phyloP scores from a whole-genome alignment of 306 rosid species.

The peach (Prunus persica) region Prunus_persica_NCBIv2 NC_034009.1:35733501-35734000 shows the following conservation, averaged over 20 bases:
- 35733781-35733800: slow-evolving; percentile 10
- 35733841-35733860: slow-evolving; percentile 36
- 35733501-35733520: slow-evolving; percentile 57
- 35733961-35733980: slow-evolving; percentile 54
- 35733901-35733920: slow-evolving; percentile 47
- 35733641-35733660: slow-evolving; percentile 75
- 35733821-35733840: slow-evolving; percentile 36
- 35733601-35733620: slow-evolving; percentile 58
- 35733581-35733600: slow-evolving; percentile 50
- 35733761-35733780: slow-evolving; percentile 15
- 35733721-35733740: slow-evolving; percentile 53
- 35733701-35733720: slow-evolving; percentile 43
- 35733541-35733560: slow-evolving; percentile 39
- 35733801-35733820: slow-evolving; percentile 39
- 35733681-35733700: slow-evolving; percentile 56
- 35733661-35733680: slow-evolving; percentile 61
- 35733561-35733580: slow-evolving; percentile 90
- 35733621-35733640: slow-evolving; percentile 74
- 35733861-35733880: slow-evolving; percentile 70
- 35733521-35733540: slow-evolving; percentile 66
- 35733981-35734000: slow-evolving; percentile 57
- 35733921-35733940: slow-evolving; percentile 34
- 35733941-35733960: slow-evolving; percentile 63
- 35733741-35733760: slow-evolving; percentile 53
- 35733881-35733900: slow-evolving; percentile 76